phyloP scores from a whole-genome alignment of 2,329 filamentous ascomycete species.

The Byssochlamys sp. region DNA sequence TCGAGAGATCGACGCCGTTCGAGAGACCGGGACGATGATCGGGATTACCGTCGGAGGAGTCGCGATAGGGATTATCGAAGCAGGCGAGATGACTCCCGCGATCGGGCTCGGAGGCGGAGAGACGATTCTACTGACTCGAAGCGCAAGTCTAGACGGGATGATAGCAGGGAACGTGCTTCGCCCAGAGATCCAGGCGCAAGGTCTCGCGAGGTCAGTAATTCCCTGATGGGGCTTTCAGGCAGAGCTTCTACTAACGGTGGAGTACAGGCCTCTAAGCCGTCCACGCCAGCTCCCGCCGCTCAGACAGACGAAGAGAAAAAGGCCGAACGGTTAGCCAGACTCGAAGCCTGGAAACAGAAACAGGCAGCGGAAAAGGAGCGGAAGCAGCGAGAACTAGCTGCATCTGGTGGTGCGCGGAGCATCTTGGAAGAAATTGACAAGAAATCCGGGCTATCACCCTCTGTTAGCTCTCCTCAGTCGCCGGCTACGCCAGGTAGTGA shows the following conservation, averaged over 20 bases:
- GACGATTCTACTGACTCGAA: constrained; percentile 64
- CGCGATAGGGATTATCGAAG: constrained; percentile 59
- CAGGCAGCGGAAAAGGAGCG: constrained; percentile 63
- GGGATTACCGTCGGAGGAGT: constrained; percentile 52
- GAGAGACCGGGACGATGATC: constrained; percentile 45
- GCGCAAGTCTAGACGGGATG: constrained; percentile 56
- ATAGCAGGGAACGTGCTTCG: constrained; percentile 48
- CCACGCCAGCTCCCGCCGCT: constrained; percentile 35
- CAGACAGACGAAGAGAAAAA: constrained; percentile 66
- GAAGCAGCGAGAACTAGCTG: constrained; percentile 58
- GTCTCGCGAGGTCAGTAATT: constrained; percentile 48
- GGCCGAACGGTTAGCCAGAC: constrained; percentile 66
- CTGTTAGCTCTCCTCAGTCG: constrained; percentile 43
- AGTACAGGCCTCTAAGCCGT: constrained; percentile 46
- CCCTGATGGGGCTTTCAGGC: constrained; percentile 2
- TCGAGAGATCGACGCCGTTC: constrained; percentile 57
- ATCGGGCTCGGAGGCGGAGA: constrained; percentile 53
- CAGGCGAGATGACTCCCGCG: constrained; percentile 65
- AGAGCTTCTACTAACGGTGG: constrained; percentile 9
- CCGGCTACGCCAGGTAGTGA: constrained; percentile 40
- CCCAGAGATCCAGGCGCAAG: constrained; percentile 42
- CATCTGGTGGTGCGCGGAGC: constrained; percentile 55
- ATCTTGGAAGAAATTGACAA: constrained; percentile 66
- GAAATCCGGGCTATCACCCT: constrained; percentile 51
- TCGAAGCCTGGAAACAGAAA: constrained; percentile 89